A percentile compares a stretch with the other conserved stretches of the same genome.
phyloP scores from a whole-genome alignment of 176 grass and related monocot genomes.

The Tuctoria greenei region DNA sequence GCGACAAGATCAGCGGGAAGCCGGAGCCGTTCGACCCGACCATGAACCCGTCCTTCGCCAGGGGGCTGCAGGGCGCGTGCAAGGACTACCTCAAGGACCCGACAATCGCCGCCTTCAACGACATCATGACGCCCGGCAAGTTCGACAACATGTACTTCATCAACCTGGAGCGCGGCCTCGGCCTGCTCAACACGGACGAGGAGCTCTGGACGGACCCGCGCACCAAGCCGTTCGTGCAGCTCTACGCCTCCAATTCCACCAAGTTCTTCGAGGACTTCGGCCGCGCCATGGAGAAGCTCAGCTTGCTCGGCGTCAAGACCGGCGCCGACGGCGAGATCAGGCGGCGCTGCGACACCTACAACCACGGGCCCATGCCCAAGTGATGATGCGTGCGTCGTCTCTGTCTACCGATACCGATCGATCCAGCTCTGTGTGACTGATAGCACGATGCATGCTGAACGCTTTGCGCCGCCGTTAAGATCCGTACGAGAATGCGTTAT shows the following conservation, averaged over 20 bases:
- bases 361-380: conserved; percentile 42
- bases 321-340: conserved; percentile 67
- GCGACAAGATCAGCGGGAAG: conserved; percentile 3
- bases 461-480: background rate
- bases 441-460: background rate
- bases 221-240: conserved; percentile 66
- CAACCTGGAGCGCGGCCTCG: conserved; percentile 69
- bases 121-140: conserved; percentile 78
- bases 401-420: too few species aligned
- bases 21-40: conserved; percentile 46
- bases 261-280: conserved; percentile 76
- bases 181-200: conserved; percentile 61
- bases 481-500: background rate
- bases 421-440: background rate
- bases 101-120: conserved; percentile 63
- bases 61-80: conserved; percentile 35
- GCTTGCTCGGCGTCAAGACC: conserved; percentile 58
- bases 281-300: conserved; percentile 79
- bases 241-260: conserved; percentile 60
- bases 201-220: conserved; percentile 57
- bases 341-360: conserved; percentile 74
- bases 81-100: conserved; percentile 48
- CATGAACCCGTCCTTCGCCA: conserved; percentile 47
- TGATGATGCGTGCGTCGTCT: background rate
- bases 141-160: conserved; percentile 86